Evolutionary conservation across 106 monocot species (phyloP), one percentile per base, ranked within the genome.

Genomic region (Phalaenopsis aphrodite): DNA sequence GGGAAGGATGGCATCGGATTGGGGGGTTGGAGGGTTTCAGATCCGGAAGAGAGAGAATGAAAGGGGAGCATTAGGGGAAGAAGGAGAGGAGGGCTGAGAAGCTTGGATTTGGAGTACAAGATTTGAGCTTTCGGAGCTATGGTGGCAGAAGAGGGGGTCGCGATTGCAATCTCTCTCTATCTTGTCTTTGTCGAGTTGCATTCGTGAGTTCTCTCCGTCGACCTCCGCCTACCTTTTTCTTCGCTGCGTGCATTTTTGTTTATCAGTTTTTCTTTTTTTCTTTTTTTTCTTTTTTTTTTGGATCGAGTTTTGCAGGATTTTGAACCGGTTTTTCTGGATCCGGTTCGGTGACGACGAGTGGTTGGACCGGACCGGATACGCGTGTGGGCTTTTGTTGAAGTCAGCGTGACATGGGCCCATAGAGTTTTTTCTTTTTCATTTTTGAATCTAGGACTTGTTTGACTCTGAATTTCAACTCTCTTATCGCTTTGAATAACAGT

Each of bases 191-290:
- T 24, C 49, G 2, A 46, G 74, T 74, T 69, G 42, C 45, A 19
- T 43, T 74, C 9, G 38, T 38, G 71, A 71, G 71, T 10, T 71
- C 15, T 15, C 43, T n/a, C 41, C 74, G 74, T 75, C 74, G 74
- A 75, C 74, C 74, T 75, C 74, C 74, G 74, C 74, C 43, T 45
- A 75, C 74, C 74, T 75, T 75, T 75, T 45, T 45, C 45, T 76
- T 14, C 21, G 49, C 76, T 24, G 47, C 18, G 76, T 1, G 21
- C 49, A 52, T 47, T 42, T 42, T 76, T 30, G 36, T 49, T 30
- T 18, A 16, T 75, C 74, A 43, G 16, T n/a, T 19, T 75, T 38
- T 71, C 41, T 38, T 12, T 39, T 11, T 71, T 41, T 8, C 1
- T 65, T 61, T 23, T 23, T 38, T 71, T 71, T 38, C 2, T 39